These are phyloP conservation scores for Albifimbria verrucaria DNA, from an alignment of 2,329 filamentous ascomycete species.

Conservation along the genomic window DNA sequence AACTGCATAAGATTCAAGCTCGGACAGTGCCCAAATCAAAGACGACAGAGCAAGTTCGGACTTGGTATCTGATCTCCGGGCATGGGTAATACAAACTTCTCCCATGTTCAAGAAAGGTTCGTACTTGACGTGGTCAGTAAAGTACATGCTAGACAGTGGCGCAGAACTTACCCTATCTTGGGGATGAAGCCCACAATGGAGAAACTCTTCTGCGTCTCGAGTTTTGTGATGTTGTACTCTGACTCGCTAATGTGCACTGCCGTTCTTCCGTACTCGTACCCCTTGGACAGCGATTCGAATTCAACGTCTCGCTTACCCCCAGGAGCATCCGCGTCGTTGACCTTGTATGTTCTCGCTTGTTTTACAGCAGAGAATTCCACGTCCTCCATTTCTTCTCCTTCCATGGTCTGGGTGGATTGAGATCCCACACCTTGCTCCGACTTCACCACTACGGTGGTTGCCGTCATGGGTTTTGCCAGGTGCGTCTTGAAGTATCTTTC, in stretches of 20 bases:
- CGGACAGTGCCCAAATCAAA: slow-evolving; percentile 80
- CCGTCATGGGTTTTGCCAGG: slow-evolving; percentile 67
- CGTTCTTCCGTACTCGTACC: slow-evolving; percentile 89
- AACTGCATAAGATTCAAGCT: slow-evolving; percentile 81
- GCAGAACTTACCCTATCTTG: slow-evolving; percentile 56
- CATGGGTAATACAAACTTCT: slow-evolving; percentile 72
- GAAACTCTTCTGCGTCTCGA: slow-evolving; percentile 72
- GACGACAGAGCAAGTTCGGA: slow-evolving; percentile 84
- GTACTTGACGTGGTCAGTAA: slow-evolving; percentile 49
- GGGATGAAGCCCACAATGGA: slow-evolving; percentile 86
- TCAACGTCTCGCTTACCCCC: slow-evolving; percentile 81
- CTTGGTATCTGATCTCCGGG: slow-evolving; percentile 74
- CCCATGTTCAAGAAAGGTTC: slow-evolving; percentile 85
- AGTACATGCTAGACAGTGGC: neutral
- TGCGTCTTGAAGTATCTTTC: slow-evolving; percentile 90
- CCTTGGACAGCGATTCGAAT: slow-evolving; percentile 82
- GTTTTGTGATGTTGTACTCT: slow-evolving; percentile 83
- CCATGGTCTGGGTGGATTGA: slow-evolving; percentile 50
- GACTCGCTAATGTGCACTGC: slow-evolving; percentile 85
- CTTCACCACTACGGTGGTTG: slow-evolving; percentile 70
- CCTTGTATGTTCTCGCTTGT: slow-evolving; percentile 73
- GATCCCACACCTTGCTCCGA: slow-evolving; percentile 43
- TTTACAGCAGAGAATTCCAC: slow-evolving; percentile 67
- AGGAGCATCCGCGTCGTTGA: slow-evolving; percentile 69
- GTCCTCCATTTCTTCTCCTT: slow-evolving; percentile 45